Evolutionary conservation across 495 filamentous ascomycete genomes (phyloP).

Genomic region (Neurospora discreta): DNA sequence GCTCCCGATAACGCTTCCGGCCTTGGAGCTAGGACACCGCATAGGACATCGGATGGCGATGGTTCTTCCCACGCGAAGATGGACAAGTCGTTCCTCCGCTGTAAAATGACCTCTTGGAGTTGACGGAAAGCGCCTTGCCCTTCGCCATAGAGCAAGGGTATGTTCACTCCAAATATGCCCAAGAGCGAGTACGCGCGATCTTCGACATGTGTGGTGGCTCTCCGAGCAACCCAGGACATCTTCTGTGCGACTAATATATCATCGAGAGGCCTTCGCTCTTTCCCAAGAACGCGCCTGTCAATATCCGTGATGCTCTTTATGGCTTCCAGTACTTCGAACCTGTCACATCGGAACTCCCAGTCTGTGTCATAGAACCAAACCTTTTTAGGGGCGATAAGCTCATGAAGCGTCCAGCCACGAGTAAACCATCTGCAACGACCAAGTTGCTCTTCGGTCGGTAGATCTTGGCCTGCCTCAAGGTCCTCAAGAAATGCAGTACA

Average conservation of each 20-base stretch:
- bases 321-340: neutral
- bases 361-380: neutral
- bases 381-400: neutral
- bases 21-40: neutral
- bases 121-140: slow-evolving; percentile 12
- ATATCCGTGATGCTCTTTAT: neutral
- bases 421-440: neutral
- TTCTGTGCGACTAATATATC: slow-evolving; percentile 4
- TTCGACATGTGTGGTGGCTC: slow-evolving; percentile 9
- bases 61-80: slow-evolving; percentile 21
- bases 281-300: neutral
- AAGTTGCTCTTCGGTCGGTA: neutral
- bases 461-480: neutral
- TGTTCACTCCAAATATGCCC: slow-evolving; percentile 18
- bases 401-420: slow-evolving; percentile 5
- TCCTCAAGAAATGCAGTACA: neutral
- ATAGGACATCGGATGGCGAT: neutral
- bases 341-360: neutral
- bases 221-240: slow-evolving; percentile 11
- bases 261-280: neutral
- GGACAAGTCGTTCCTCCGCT: slow-evolving; percentile 15
- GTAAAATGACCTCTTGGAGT: slow-evolving; percentile 17
- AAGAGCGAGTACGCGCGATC: slow-evolving; percentile 16
- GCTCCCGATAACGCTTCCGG: neutral
- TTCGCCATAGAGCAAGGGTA: slow-evolving; percentile 20